phyloP scores from a whole-genome alignment of 768 basidiomycete genomes.

The Mycena maculata region DNA sequence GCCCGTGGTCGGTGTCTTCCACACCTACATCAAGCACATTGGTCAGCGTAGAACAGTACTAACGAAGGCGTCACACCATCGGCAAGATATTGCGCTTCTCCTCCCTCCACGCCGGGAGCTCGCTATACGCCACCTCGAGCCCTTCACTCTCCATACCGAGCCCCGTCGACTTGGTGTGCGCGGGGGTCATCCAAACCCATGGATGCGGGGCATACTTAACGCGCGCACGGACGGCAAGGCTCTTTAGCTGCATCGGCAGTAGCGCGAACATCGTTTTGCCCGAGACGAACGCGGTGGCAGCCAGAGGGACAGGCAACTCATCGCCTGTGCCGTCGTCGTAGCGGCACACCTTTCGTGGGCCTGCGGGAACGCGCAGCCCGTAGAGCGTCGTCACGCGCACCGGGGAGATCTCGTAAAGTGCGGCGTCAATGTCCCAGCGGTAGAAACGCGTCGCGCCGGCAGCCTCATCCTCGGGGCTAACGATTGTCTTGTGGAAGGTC shows the following conservation, averaged over 20 bases:
- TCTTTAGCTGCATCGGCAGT: conserved; percentile 77
- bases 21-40: conserved; percentile 60
- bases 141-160: conserved; percentile 86
- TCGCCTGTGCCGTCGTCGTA: conserved; percentile 93
- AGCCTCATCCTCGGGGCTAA: conserved; percentile 79
- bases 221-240: conserved; percentile 78
- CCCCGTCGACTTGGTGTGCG: conserved; percentile 79
- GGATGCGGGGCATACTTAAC: conserved; percentile 89
- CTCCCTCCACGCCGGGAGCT: conserved; percentile 88
- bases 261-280: conserved; percentile 89
- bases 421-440: conserved; percentile 94
- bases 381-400: conserved; percentile 90
- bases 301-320: conserved; percentile 83
- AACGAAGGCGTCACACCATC: conserved; percentile 42
- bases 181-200: conserved; percentile 91
- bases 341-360: conserved; percentile 69
- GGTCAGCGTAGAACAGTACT: conserved; percentile 5
- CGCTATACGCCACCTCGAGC: conserved; percentile 69
- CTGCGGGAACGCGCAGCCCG: conserved; percentile 77
- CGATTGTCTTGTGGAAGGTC: conserved; percentile 85
- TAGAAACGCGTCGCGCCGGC: conserved; percentile 89
- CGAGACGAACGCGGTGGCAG: conserved; percentile 87
- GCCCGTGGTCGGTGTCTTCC: conserved; percentile 93
- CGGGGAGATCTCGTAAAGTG: conserved; percentile 79
- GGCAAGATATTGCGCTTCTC: conserved; percentile 79